These are phyloP conservation scores for Trichaptum fuscoviolaceum DNA, from an alignment of 768 basidiomycete genomes.

Conservation along the genomic window DNA sequence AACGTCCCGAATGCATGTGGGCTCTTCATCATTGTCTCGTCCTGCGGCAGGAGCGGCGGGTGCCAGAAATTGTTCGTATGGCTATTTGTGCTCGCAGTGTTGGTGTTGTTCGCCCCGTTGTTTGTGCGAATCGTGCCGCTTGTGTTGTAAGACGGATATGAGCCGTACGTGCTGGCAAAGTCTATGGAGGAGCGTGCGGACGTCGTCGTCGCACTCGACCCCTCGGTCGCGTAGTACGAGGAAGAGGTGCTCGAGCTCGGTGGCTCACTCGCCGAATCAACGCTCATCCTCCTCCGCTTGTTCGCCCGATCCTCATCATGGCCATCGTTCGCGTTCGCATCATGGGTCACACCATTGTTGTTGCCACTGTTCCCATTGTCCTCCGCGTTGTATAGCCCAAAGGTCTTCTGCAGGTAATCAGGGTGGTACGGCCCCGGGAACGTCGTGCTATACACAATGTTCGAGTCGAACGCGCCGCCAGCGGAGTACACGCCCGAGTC, in stretches of 20 bases:
- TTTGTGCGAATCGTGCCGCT: neutral
- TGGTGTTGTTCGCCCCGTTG: neutral
- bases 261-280: slow-evolving; percentile 41
- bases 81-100: slow-evolving; percentile 40
- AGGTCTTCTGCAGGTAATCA: slow-evolving; percentile 56
- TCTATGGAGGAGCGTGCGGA: slow-evolving; percentile 65
- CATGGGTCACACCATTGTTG: neutral
- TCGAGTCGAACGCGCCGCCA: slow-evolving; percentile 31
- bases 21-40: slow-evolving; percentile 37
- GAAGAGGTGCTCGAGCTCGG: slow-evolving; percentile 61
- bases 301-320: slow-evolving; percentile 41
- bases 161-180: slow-evolving; percentile 16
- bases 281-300: slow-evolving; percentile 74
- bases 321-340: neutral
- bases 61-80: slow-evolving; percentile 58
- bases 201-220: slow-evolving; percentile 50
- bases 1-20: slow-evolving; percentile 17
- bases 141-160: neutral
- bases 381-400: slow-evolving; percentile 51
- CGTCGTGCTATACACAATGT: slow-evolving; percentile 21
- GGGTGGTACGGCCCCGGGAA: slow-evolving; percentile 76
- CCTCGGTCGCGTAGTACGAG: slow-evolving; percentile 50
- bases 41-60: slow-evolving; percentile 65
- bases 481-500: slow-evolving; percentile 21
- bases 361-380: slow-evolving; percentile 14